These are phyloP conservation scores for Botryosphaeria dothidea DNA, from an alignment of 2,329 filamentous ascomycete genomes.

Conservation along the genomic window DNA sequence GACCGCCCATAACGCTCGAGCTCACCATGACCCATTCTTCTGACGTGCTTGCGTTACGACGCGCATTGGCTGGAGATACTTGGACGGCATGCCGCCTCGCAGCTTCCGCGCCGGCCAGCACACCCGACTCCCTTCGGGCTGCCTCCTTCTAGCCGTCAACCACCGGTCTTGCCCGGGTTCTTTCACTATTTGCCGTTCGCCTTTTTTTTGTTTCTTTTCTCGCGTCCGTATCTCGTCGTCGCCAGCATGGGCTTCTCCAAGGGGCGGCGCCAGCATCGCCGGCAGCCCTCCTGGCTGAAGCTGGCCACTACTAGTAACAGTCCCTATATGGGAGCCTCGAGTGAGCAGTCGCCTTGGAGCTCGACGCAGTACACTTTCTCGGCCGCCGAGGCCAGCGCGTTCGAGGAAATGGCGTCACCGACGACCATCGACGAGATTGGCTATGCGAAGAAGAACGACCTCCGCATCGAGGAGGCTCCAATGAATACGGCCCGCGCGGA, in stretches of 20 bases:
- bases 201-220: not conserved
- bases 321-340: constrained; percentile 1
- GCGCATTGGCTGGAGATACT: constrained; percentile 7
- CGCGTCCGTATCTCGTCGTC: not conserved
- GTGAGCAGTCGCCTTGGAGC: constrained; percentile 7
- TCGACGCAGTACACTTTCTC: constrained; percentile 16
- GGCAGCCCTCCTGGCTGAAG: constrained; percentile 9
- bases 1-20: constrained; percentile 1
- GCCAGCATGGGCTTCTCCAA: constrained; percentile 12
- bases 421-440: not conserved
- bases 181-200: not conserved
- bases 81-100: constrained; percentile 3
- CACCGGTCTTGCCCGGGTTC: not conserved
- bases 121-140: not conserved
- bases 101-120: not conserved
- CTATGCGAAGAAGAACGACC: constrained; percentile 17
- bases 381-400: constrained; percentile 13
- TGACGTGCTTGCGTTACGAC: constrained; percentile 17
- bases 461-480: constrained; percentile 2
- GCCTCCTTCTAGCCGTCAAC: not conserved
- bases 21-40: constrained; percentile 19
- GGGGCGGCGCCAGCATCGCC: constrained; percentile 7
- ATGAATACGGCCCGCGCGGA: not conserved
- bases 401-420: constrained; percentile 18
- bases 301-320: not conserved